Base-by-base conservation (phyloP, 768 basidiomycete species). In the Pulveroboletus sp. region DNA sequence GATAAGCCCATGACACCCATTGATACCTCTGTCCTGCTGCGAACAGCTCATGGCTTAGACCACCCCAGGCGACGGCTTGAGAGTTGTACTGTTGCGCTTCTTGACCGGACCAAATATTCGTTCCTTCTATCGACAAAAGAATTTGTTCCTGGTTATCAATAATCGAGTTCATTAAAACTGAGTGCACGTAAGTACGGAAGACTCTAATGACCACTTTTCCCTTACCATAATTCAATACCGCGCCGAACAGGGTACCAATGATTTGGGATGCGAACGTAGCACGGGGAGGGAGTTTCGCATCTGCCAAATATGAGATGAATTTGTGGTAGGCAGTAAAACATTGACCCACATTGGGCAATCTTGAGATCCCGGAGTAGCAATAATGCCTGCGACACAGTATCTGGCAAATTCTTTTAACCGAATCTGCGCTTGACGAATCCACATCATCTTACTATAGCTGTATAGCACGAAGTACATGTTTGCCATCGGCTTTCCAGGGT, bases 81-180 rank as follows among this genome's bases (percentile, higher is more conserved):
- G 64, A 67, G 27, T 67, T 64, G 41, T 67, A 67, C 32, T 53
- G 47, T 26, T 67, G 67, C 6, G 60, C 50, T 43, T 67, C 62
- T 11, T 68, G 65, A 2, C 65, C 67, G 0, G 67, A 67, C 65
- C 67, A 67, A n/a, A 67, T 61, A 36, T 61, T 62, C 20, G 82
- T 81, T 29, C 81, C 81, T 56, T 83, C 69, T 0, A 79, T 71
- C 9, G 74, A 76, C 24, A 82, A 64, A 5, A 85, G 62, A 23
- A 80, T 76, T 0, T 73, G 71, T 0, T 72, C 69, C 39, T 82
- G 77, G 29, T 63, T 71, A 42, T 72, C 69, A 57, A 85, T 73
- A 54, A 85, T 78, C 2, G 73, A 73, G 54, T 79, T 81, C 81
- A 82, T 82, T 43, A 85, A 57, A 35, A 82, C 76, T n/a, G n/a